These are phyloP conservation scores for Candida dendrica DNA, from an alignment of 805 yeast genomes.

Conservation along the genomic window DNA sequence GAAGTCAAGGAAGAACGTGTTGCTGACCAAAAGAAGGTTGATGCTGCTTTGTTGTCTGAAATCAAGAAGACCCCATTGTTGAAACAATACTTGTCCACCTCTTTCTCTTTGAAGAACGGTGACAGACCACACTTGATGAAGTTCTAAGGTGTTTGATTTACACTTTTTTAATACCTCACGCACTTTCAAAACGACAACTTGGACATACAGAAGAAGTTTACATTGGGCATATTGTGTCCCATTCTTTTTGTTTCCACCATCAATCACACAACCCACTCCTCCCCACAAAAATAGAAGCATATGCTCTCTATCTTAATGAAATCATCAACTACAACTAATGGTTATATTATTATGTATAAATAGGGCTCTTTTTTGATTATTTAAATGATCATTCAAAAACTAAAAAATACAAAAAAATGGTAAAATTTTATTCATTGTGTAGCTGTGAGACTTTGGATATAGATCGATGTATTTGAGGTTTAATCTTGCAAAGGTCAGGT, in stretches of 20 bases:
- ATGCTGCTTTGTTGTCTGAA: slow-evolving; percentile 84
- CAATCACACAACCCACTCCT: background rate
- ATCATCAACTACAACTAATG: background rate
- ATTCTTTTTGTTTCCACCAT: no score
- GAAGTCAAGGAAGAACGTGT: slow-evolving; percentile 89
- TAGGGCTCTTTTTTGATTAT: background rate
- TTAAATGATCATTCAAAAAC: background rate
- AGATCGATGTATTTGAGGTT: background rate
- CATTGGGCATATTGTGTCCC: no score
- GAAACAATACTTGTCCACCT: slow-evolving; percentile 91
- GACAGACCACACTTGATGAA: slow-evolving; percentile 97
- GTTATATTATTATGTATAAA: background rate
- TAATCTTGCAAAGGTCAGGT: no score
- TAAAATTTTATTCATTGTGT: background rate
- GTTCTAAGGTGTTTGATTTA: slow-evolving; percentile 51
- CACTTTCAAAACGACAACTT: no score
- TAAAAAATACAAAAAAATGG: slow-evolving; percentile 1
- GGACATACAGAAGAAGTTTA: no score
- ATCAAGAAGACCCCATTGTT: slow-evolving; percentile 96
- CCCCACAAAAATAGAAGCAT: background rate
- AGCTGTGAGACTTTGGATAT: no score
- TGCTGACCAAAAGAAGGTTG: slow-evolving; percentile 94
- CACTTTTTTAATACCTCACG: background rate
- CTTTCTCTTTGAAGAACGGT: slow-evolving; percentile 96
- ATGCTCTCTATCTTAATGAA: background rate